A percentile compares a stretch with the other conserved stretches of the same genome.
Conservation (phyloP, 2,329 filamentous ascomycete species). For the Penicillium brasilianum region DNA sequence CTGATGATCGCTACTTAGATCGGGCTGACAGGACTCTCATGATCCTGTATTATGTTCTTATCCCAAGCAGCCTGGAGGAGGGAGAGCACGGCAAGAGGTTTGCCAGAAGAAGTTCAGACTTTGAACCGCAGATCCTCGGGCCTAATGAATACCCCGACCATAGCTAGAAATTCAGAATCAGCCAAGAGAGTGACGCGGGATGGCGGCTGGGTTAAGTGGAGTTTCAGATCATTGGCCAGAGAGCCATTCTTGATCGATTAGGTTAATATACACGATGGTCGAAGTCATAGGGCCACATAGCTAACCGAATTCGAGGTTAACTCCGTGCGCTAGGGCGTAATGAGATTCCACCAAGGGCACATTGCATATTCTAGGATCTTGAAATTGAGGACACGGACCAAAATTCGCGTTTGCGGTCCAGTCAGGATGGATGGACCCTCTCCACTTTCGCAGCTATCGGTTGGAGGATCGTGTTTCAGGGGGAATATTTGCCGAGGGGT, state of each 20-base stretch:
- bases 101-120: neutral
- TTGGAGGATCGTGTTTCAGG: neutral
- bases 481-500: conserved; percentile 1
- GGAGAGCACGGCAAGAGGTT: neutral
- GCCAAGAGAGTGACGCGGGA: neutral
- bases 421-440: neutral
- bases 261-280: neutral
- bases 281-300: neutral
- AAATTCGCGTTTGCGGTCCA: neutral
- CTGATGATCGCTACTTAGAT: neutral
- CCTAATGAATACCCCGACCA: neutral
- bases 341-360: neutral
- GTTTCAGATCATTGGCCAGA: neutral
- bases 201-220: neutral
- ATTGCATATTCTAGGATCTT: neutral
- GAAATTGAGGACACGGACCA: neutral
- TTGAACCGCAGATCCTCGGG: neutral
- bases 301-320: neutral
- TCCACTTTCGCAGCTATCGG: neutral
- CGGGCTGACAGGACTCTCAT: neutral
- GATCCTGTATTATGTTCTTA: neutral
- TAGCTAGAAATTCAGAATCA: neutral
- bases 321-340: neutral
- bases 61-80: neutral
- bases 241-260: neutral